Evolutionary conservation across 2,329 filamentous ascomycete species (phyloP), one percentile per base, ranked within the genome.

Genomic region (Myriosclerotinia scirpicola): DNA sequence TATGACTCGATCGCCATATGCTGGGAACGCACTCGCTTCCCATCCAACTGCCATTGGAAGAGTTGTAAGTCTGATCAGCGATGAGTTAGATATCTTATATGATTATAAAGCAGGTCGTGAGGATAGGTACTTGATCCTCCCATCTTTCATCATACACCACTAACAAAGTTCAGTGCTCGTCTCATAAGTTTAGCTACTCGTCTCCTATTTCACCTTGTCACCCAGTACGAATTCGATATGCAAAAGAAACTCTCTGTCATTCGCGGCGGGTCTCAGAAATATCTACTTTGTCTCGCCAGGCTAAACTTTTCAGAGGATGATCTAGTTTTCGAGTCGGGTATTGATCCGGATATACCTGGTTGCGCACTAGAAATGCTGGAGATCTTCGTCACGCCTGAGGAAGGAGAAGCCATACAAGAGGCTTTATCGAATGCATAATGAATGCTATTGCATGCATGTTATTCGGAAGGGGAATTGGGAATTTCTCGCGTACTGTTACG

Each of bases 261-360:
- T 0, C 83, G 86, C 6, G 91, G 92, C 3, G 91, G 89, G 0
- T 85, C 87, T 62, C 92, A 97, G 74, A 92, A 93, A 63, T 94
- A 96, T 73, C 81, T 96, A 1, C 85, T 97, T 12, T 87, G 87
- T 2, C 80, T 99, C 54, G 93, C 92, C 0, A 81, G 94, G 53
- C 80, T 98, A n/a, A 92, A 91, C 0, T 97, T 97, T 76, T 89
- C 87, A 7, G 86, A 88, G 30, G 92, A 96, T 69, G 90, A 92
- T 40, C 78, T 91, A 11, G 84, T 95, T 14, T 82, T 96, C 38
- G 93, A 97, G 77, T 81, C 83, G 1, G 89, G 89, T 0, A 89
- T 96, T 64, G 89, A 90, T 46, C 85, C 89, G 38, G 91, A 92
- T 70, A 91, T 92, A 0, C 86, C 90, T 1, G 91, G 94, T 70